Base-by-base conservation (phyloP, 2,329 filamentous ascomycete species). In the Diaporthe batatas region DNA sequence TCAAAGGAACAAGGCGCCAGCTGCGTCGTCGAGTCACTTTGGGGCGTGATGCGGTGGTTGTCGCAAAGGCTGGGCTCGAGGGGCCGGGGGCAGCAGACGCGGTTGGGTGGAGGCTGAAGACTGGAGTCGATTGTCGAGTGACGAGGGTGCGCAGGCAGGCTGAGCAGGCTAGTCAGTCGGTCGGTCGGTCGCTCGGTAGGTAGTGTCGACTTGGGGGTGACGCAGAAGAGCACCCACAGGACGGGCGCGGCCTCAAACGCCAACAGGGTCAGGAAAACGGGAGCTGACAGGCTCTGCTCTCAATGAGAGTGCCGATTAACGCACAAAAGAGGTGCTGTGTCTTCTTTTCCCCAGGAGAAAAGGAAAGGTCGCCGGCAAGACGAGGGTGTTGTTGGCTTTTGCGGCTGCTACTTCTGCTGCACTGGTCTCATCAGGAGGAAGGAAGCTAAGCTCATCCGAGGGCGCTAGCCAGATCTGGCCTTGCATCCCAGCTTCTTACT, bases 101-200 rank as follows among this genome's bases (percentile, higher is more conserved):
- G 68, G 57, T 70, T 44, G 68, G 68, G 68, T 70, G 68, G 68
- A 70, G 68, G 62, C 62, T 67, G 62, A 53, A 62, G 68, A 59
- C 68, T 73, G 68, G 72, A 65, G 69, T 73, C 58, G 72, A 73
- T 58, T 58, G 70, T 68, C 70, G 58, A 62, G 62, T 67, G 62
- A 67, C 62, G 62, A 67, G 62, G 62, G 62, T 67, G n/a, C 34
- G 62, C 62, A 67, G 32, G 47, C 62, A 67, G 62, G 62, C 62
- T 53, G 62, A 67, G 62, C 62, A 53, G 62, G 51, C 62, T 67
- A 67, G 62, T 53, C 57, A n/a, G 39, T 59, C 55, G 34, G 34
- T 42, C 55, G 34, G 34, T 42, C 59, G 29, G 42, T 53, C 62
- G 62, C 25, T 65, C 32, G 59, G 29, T 16, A 21, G 59, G 42